Conservation (phyloP, 768 basidiomycete species). For the Ramaria sp. region DNA sequence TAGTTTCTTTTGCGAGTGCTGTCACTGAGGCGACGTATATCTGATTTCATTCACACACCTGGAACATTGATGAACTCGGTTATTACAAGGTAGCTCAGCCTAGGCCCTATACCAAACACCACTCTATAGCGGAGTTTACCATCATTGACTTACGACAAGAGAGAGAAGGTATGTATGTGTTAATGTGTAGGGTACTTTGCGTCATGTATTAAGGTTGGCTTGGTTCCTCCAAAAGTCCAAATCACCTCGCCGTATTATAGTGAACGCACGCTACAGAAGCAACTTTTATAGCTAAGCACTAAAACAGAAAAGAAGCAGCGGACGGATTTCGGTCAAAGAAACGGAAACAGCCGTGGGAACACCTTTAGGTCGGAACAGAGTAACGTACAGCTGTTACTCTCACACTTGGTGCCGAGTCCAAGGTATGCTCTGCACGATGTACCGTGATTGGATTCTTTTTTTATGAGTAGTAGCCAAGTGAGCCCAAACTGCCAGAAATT, state of each 20-base stretch:
- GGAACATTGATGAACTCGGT: conserved; percentile 67
- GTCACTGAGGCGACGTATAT: not conserved
- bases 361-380: conserved; percentile 88
- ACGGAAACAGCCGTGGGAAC: conserved; percentile 73
- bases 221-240: conserved; percentile 22
- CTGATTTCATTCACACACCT: conserved; percentile 23
- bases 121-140: conserved; percentile 66
- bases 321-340: conserved; percentile 89
- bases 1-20: not conserved
- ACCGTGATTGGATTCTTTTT: not conserved
- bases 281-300: conserved; percentile 84
- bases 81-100: conserved; percentile 15
- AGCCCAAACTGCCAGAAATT: conserved; percentile 51
- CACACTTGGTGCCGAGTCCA: conserved; percentile 46
- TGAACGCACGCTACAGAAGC: conserved; percentile 80
- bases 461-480: conserved; percentile 36
- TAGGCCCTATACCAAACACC: conserved; percentile 50
- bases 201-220: not conserved
- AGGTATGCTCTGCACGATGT: conserved; percentile 35
- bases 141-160: conserved; percentile 90
- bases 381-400: conserved; percentile 82
- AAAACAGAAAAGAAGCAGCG: conserved; percentile 92
- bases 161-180: conserved; percentile 67
- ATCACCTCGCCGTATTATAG: conserved; percentile 82
- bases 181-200: conserved; percentile 7